Conservation (phyloP, 2,329 filamentous ascomycete genomes). For the Leptographium galeiforme region DNA sequence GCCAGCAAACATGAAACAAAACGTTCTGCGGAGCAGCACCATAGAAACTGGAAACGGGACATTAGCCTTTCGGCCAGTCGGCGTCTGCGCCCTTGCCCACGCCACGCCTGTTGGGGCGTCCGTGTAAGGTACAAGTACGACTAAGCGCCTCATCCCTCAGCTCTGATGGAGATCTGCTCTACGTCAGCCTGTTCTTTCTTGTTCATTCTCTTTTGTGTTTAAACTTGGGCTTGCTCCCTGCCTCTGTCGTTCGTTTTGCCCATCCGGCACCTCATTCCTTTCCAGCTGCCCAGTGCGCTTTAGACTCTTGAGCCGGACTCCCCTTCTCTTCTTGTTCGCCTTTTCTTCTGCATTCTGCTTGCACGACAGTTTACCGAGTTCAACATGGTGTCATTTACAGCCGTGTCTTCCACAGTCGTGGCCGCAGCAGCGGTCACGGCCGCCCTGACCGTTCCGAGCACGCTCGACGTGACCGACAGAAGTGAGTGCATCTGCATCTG, state of each 20-base stretch:
- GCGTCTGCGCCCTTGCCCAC: not conserved
- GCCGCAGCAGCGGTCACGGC: not conserved
- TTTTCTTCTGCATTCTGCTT: not conserved
- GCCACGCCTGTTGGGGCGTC: too few species aligned
- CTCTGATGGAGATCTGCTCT: too few species aligned
- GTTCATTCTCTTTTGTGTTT: not conserved
- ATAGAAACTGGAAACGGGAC: not conserved
- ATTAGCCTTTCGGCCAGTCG: not conserved
- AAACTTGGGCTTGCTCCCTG: not conserved
- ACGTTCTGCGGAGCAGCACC: not conserved
- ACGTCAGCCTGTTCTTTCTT: not conserved
- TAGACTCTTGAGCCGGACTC: not conserved
- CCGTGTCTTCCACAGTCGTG: not conserved
- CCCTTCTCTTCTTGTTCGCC: not conserved
- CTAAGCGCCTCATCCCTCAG: too few species aligned
- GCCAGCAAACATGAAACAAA: constrained; percentile 1
- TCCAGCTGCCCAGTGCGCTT: not conserved
- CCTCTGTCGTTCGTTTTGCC: not conserved
- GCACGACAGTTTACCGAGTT: not conserved
- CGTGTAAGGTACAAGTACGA: not conserved
- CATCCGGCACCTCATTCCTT: not conserved
- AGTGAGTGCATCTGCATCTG: not conserved
- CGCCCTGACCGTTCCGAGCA: constrained; percentile 1
- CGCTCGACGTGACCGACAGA: constrained; percentile 1
- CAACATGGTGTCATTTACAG: not conserved